A percentile compares a stretch with the other conserved stretches of the same genome.
Conservation (phyloP, 2,329 filamentous ascomycete genomes). For the Xylariaceae sp. region DNA sequence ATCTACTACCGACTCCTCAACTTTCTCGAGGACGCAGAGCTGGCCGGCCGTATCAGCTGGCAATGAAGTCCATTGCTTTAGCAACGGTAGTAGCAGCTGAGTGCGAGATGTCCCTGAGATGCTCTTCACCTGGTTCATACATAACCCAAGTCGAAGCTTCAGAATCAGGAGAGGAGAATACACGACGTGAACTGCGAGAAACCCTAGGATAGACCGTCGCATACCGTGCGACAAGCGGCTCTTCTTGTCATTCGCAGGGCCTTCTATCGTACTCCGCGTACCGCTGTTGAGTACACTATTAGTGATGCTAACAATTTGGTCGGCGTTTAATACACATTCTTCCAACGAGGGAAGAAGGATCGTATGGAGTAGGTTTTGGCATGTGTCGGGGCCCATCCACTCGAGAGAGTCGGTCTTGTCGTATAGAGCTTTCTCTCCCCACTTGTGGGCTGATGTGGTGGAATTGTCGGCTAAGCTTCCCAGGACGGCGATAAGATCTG, state of each 20-base stretch:
- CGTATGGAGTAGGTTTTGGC: conserved; percentile 55
- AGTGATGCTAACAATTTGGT: conserved; percentile 61
- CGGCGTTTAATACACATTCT: conserved; percentile 76
- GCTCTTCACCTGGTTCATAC: conserved; percentile 67
- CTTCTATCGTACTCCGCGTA: conserved; percentile 23
- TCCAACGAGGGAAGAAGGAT: conserved; percentile 72
- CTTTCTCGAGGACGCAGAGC: conserved; percentile 42
- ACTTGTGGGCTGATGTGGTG: conserved; percentile 37
- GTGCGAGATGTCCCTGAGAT: conserved; percentile 65
- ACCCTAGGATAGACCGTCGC: conserved; percentile 61
- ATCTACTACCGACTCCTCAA: conserved; percentile 40
- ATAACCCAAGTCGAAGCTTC: conserved; percentile 65
- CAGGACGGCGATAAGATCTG: conserved; percentile 57
- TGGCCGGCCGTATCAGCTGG: conserved; percentile 44
- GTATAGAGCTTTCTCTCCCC: conserved; percentile 63
- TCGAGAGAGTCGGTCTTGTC: conserved; percentile 48
- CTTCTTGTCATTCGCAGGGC: conserved; percentile 44
- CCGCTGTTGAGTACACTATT: conserved; percentile 53
- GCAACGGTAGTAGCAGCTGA: conserved; percentile 67
- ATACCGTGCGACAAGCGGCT: conserved; percentile 53
- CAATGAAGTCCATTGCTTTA: conserved; percentile 63
- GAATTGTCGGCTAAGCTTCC: conserved; percentile 40
- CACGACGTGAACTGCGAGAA: conserved; percentile 67
- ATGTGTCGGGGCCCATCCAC: conserved; percentile 54
- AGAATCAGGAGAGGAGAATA: conserved; percentile 62